Base-by-base conservation (phyloP, 139 green algal genomes). In the Coelastrella sp. region DNA sequence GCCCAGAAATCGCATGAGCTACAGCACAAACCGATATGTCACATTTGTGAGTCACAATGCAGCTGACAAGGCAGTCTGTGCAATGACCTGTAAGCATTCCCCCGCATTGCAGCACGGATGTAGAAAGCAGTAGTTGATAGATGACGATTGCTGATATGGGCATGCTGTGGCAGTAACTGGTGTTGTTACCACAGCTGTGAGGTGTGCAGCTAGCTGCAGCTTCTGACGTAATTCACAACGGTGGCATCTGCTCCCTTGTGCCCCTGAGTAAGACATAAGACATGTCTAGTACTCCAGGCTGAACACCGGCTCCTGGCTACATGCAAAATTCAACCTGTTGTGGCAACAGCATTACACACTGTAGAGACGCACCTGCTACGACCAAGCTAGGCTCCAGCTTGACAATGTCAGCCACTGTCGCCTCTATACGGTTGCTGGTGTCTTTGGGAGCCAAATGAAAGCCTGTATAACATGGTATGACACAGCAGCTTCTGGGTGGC, bases 391-490 rank as follows among this genome's bases (percentile, higher is more conserved):
- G 80, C 32, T 86, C 73, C 71, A 92, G 74, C 19, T 59, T 79
- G n/a, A 20, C 68, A 2, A 94, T 73, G 76, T 93, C 82, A 22
- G 11, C 22, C 0, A 82, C 65, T 14, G 93, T 95, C 19, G 89
- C 58, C 6, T 82, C 74, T 0, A 93, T 86, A 60, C 93, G 91
- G 8, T n/a, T 16, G 56, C 81, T 82, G 17, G 73, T 88, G 81
- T 75, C 84, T 20, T 77, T 17, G 2, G 79, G 76, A 13, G 90
- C 73, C 56, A 95, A 91, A 89, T 95, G 91, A n/a, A 95, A 68
- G 22, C 93, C 91, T 94, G 89, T 8, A 68, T 68, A 4, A 56
- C 54, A 17, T n/a, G 54, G 32, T 32, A 8, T 19, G 3, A 79
- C 16, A 11, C 3, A 64, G 65, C 74, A 80, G 74, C n/a, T n/a